Conservation (phyloP, 208 protist species). For the Leishmania tarentolae region DNA sequence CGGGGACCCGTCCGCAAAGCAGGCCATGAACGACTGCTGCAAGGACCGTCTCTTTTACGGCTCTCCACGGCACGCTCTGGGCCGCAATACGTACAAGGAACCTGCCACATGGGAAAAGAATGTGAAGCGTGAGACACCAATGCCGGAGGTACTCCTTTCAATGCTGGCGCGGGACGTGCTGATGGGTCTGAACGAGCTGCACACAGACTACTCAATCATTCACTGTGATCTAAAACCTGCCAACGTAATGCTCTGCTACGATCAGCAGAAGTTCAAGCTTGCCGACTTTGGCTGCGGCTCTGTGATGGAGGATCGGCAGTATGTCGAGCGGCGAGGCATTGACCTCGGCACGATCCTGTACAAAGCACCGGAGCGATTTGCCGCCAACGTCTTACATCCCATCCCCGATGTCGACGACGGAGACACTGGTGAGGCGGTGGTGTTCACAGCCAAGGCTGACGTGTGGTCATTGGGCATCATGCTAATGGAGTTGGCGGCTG, state of each 20-base stretch:
- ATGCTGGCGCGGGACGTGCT: conserved; percentile 98
- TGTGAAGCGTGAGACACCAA: conserved; percentile 97
- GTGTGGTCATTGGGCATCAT: conserved; percentile 90
- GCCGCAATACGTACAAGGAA: conserved; percentile 58
- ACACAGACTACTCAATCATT: conserved; percentile 86
- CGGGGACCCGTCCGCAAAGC: conserved; percentile 19
- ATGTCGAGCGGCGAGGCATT: conserved; percentile 48
- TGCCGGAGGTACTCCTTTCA: conserved; percentile 99
- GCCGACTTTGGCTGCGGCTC: conserved; percentile 89
- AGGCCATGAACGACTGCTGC: conserved; percentile 35
- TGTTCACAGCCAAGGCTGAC: conserved; percentile 83
- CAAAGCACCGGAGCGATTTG: conserved; percentile 80
- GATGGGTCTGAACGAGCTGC: conserved; percentile 81
- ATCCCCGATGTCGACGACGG: conserved; percentile 20
- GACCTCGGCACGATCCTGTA: conserved; percentile 87
- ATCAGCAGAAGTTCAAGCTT: conserved; percentile 76
- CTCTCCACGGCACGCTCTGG: conserved; percentile 61
- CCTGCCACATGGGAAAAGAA: conserved; percentile 78
- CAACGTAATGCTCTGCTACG: conserved; percentile 93
- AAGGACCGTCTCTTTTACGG: conserved; percentile 46
- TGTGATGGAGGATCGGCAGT: conserved; percentile 54
- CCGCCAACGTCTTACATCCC: conserved; percentile 17
- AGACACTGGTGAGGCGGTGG: conserved; percentile 30
- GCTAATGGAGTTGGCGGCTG: conserved; percentile 76
- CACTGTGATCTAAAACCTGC: conserved; percentile 98